Base-by-base conservation (phyloP, 371 early-diverging fungal species). In the Apophysomyces trapeziformis region DNA sequence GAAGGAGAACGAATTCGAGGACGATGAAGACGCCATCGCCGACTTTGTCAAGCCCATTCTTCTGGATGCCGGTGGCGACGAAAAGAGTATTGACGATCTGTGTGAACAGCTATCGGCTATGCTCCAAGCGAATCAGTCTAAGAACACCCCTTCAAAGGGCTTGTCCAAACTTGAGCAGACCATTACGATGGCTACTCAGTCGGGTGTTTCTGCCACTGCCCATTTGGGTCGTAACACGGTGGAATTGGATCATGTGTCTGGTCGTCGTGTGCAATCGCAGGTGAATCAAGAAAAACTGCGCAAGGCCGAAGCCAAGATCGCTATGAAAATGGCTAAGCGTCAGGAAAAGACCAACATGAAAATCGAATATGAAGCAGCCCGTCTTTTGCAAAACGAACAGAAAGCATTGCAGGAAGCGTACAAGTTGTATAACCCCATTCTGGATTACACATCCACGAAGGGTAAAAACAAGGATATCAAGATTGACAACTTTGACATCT, bases 401-500 rank as follows among this genome's bases (percentile, higher is more conserved):
- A 86, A 89, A 16, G 85, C 87, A 38, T 79, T 89, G 46, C 92
- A 92, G 18, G 82, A 88, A 56, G 85, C 81, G 21, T 83, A 88
- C 79, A 84, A 88, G 78, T 69, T 87, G 36, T 91, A 92, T 68
- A 94, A 93, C 72, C 93, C 93, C 11, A 88, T 93, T 78, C 74
- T 92, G 64, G 93, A 93, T 81, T 93, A 93, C 78, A 93, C 95
- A 5, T 81, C 90, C 2, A 91, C 92, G 41, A 88, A 88, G 74
- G 92, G 93, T 69, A 90, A 92, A 77, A 85, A 89, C 76, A 97
- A 97, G 85, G 99, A 99, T 70, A 87, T 99, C 80, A 93, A 93
- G 82, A 70, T 97, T 61, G 96, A 95, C 59, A 93, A 95, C 84
- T 97, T 99, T 80, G 98, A 98, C 74, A 95, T 98, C 58, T 92